Evolutionary conservation across 768 basidiomycete genomes (phyloP).

Genomic region (Royoungia palumana): DNA sequence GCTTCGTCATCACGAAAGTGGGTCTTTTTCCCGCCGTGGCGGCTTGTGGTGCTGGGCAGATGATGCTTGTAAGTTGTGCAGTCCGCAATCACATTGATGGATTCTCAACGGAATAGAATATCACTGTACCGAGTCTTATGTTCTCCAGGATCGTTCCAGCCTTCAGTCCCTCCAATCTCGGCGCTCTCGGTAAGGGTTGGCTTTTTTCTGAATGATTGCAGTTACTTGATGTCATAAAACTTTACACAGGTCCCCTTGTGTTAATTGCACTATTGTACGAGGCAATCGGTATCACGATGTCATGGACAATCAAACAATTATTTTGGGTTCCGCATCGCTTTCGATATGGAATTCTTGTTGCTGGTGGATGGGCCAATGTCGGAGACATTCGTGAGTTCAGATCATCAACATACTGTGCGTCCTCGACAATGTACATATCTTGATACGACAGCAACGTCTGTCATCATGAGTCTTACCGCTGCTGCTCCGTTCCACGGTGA

Average conservation of each 20-base stretch:
- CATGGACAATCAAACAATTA: slow-evolving; percentile 53
- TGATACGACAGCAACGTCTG: slow-evolving; percentile 50
- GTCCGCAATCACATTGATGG: background rate
- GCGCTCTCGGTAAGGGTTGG: slow-evolving; percentile 44
- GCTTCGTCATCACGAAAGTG: slow-evolving; percentile 56
- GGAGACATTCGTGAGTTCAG: slow-evolving; percentile 61
- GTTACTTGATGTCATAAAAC: background rate
- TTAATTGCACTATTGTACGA: slow-evolving; percentile 62
- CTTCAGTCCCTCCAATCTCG: slow-evolving; percentile 55
- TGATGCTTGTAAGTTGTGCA: slow-evolving; percentile 44
- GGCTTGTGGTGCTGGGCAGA: slow-evolving; percentile 56
- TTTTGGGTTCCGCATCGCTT: slow-evolving; percentile 82
- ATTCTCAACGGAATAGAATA: slow-evolving; percentile 36
- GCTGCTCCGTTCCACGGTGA: slow-evolving; percentile 59
- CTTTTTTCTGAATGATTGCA: background rate
- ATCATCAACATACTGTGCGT: background rate
- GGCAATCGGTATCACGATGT: slow-evolving; percentile 48
- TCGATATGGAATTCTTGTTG: slow-evolving; percentile 64
- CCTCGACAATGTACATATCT: background rate
- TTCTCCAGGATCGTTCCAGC: slow-evolving; percentile 73
- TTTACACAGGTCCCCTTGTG: slow-evolving; percentile 52
- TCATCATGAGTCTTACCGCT: slow-evolving; percentile 60
- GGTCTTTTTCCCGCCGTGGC: slow-evolving; percentile 59
- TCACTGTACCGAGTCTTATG: slow-evolving; percentile 60
- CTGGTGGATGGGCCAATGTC: slow-evolving; percentile 67